Conservation (phyloP, 192 early-diverging fungal species). For the Obelidium mucronatum region DNA sequence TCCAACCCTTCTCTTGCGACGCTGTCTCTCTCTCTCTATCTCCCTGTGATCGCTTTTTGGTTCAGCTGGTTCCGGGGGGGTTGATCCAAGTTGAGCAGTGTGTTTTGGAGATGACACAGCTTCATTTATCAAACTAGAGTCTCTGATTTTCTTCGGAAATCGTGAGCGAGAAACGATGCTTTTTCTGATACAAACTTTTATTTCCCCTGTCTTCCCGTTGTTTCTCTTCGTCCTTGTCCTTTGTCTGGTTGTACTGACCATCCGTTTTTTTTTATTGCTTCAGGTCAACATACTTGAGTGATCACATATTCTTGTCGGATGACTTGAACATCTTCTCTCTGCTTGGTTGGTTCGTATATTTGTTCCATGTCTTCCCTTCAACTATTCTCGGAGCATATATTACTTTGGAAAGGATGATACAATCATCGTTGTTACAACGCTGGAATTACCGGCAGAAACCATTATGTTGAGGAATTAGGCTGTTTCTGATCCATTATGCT, state of each 20-base stretch:
- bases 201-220: background rate
- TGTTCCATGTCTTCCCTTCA: background rate
- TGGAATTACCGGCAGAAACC: constrained; percentile 36
- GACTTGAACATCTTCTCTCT: background rate
- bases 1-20: too few relatives aligned
- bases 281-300: background rate
- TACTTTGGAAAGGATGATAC: constrained; percentile 11
- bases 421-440: background rate
- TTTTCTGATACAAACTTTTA: constrained; percentile 4
- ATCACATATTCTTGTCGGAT: background rate
- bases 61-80: too few relatives aligned
- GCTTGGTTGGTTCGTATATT: background rate
- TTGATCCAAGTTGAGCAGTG: too few relatives aligned
- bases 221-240: background rate
- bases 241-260: background rate
- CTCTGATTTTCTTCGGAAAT: constrained; percentile 25
- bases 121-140: constrained; percentile 30
- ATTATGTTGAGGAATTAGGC: constrained; percentile 27
- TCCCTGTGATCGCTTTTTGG: too few relatives aligned
- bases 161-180: constrained; percentile 2
- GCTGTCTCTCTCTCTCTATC: too few relatives aligned
- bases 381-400: background rate
- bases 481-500: constrained; percentile 21
- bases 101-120: constrained; percentile 23
- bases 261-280: background rate